Evolutionary conservation across 2,329 filamentous ascomycete species (phyloP), one percentile per base, ranked within the genome.

Genomic region (Diplodia scrobiculata): DNA sequence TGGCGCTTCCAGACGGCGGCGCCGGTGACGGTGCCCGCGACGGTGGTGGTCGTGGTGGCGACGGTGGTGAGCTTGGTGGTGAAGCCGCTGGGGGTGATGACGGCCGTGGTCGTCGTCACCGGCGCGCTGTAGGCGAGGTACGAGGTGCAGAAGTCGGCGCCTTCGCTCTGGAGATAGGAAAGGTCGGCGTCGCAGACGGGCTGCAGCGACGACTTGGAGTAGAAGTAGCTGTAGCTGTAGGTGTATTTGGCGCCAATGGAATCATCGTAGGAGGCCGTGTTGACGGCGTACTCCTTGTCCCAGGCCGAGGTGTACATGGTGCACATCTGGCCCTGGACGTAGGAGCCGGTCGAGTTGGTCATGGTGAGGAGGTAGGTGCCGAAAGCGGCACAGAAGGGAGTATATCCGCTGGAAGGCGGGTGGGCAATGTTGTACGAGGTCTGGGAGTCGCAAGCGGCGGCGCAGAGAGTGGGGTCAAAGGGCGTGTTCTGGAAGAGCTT

Each of bases 341-440:
- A 27, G 9, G 55, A 60, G 27, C 55, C 55, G 29, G 68, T 63
- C 32, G 68, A 67, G 1, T 65, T 66, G 54, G 73, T 69, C 54
- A 72, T 71, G 48, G 71, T 68, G 10, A 76, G 67, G 9, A 75
- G 55, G 65, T 76, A 76, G 2, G 75, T 75, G 60, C 75, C 74
- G 68, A 72, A 73, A 67, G 73, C 76, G 19, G 71, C 70, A 69
- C 74, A 77, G n/a, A 52, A 17, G 27, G 29, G 54, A 5, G 50
- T 27, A 6, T 60, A 52, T 10, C 60, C 60, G 32, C 6, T 45
- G 21, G 60, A 38, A 3, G 60, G 60, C 6, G 60, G 60, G 19
- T 63, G 47, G 13, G 55, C 51, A 29, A 19, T 51, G 48, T 63
- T 63, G 32, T 63, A 63, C 14, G 19, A 41, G 9, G 29, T 63